Evolutionary conservation across 164 flowering plant genomes (phyloP), one percentile per base, ranked within the genome.

Genomic region (Cinnamomum micranthum): DNA sequence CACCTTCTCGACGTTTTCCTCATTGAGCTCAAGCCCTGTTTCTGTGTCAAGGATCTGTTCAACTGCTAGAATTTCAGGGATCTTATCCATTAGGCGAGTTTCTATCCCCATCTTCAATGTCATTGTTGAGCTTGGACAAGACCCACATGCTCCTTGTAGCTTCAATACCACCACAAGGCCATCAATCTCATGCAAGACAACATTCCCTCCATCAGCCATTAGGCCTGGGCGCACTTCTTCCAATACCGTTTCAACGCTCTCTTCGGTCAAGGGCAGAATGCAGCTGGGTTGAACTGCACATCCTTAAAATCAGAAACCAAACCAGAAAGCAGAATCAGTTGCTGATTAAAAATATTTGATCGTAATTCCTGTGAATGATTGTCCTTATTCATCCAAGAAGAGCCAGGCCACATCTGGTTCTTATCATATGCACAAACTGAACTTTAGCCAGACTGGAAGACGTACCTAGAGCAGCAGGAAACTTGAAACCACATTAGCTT

Each of bases 161-260:
- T 94, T 92, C 76, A 94, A 79, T 7, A 92, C 87, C 25, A 94
- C 96, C 69, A 90, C 90, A 71, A 90, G 92, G 35, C 96, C 98
- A 82, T 92, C 97, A 68, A 94, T 91, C 83, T 94, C 98, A 69
- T 92, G 96, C n/a, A 92, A 74, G 67, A 80, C 96, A 23, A 92
- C 98, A 79, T 94, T 94, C 20, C 97, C 97, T 66, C 97, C 97
- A 85, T 94, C 97, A n/a, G 92, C 92, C 97, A 92, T 92, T 23
- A 94, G 84, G 51, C 88, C 79, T 9, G 98, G 98, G 76, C 97
- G 75, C 28, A 92, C 97, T 83, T 89, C 85, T 47, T 94, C 97
- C 83, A 94, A 79, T 2, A 92, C 93, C 79, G 79, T 88, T 87
- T 94, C 98, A 65, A 92, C 97, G 82, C 84, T 94, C 75, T 94